Evolutionary conservation across 1,139 yeast genomes (phyloP).

Genomic region (Diutina rugosa): DNA sequence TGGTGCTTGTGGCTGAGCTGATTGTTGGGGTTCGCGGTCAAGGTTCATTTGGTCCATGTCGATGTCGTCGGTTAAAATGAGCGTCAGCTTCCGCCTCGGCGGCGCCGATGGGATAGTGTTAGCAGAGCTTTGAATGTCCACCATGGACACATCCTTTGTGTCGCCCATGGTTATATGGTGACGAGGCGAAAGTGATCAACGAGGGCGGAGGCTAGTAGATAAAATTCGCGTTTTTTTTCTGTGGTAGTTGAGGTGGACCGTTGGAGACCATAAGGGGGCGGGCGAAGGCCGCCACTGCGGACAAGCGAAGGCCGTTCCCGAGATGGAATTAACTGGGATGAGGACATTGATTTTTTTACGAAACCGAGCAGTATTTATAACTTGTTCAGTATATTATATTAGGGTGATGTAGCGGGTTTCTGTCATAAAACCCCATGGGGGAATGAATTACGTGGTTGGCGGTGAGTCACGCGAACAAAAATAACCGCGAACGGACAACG

Average conservation of each 20-base stretch:
- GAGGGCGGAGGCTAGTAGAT: not conserved
- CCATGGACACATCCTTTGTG: conserved; percentile 26
- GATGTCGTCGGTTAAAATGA: conserved; percentile 27
- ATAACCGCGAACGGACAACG: not conserved
- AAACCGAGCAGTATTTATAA: too few species aligned
- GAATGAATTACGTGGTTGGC: not conserved
- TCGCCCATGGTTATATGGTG: not conserved
- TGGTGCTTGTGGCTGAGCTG: not conserved
- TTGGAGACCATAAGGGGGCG: not conserved
- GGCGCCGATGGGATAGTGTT: conserved; percentile 4
- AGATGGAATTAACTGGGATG: not conserved
- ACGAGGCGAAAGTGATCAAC: not conserved
- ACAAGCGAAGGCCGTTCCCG: too few species aligned
- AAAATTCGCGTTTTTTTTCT: not conserved
- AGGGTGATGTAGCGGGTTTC: too few species aligned
- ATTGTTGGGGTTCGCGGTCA: conserved; percentile 9
- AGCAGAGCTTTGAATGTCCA: conserved; percentile 22
- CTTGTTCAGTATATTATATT: too few species aligned
- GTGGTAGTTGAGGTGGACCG: not conserved
- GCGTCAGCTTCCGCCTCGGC: conserved; percentile 25
- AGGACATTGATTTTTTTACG: too few species aligned
- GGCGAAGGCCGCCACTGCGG: not conserved
- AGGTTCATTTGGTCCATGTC: conserved; percentile 26
- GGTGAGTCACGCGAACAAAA: not conserved
- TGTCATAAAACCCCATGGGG: not conserved